Percentiles rank a stretch among this genome's conserved stretches.
Evolutionary conservation across 169 alveolate genomes (phyloP).

Genomic region (Plasmodium billcollinsi): DNA sequence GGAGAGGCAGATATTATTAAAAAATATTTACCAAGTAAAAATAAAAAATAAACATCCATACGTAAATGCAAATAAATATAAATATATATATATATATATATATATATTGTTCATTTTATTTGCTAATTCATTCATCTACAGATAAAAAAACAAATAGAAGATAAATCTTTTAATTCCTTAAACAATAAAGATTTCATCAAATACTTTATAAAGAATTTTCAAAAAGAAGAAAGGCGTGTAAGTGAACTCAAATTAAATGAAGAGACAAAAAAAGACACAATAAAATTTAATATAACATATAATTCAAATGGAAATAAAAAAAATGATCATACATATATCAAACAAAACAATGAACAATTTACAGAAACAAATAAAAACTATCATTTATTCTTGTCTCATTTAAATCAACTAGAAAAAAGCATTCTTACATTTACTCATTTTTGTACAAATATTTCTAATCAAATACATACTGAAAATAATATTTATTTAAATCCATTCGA

Average conservation of each 20-base stretch:
- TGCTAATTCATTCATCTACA: slow-evolving; percentile 1
- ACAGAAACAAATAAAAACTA: slow-evolving; percentile 6
- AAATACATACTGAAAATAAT: not conserved
- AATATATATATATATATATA: slow-evolving; percentile 2
- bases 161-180: slow-evolving; percentile 52
- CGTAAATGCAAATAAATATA: not conserved
- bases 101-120: not conserved
- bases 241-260: not conserved
- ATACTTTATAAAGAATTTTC: slow-evolving; percentile 1
- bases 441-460: slow-evolving; percentile 37
- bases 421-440: slow-evolving; percentile 44
- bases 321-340: slow-evolving; percentile 23
- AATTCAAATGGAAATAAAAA: slow-evolving; percentile 8
- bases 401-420: slow-evolving; percentile 45
- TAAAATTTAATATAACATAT: not conserved
- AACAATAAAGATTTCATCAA: slow-evolving; percentile 26
- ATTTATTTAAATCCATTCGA: slow-evolving; percentile 10
- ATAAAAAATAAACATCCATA: not conserved
- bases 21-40: slow-evolving; percentile 23
- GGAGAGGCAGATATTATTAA: slow-evolving; percentile 35
- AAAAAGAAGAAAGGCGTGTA: not conserved
- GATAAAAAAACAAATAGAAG: slow-evolving; percentile 57
- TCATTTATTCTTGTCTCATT: slow-evolving; percentile 21
- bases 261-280: not conserved
- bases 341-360: not conserved